These are phyloP conservation scores for Endocarpon pusillum DNA, from an alignment of 495 filamentous ascomycete species.

Conservation along the genomic window DNA sequence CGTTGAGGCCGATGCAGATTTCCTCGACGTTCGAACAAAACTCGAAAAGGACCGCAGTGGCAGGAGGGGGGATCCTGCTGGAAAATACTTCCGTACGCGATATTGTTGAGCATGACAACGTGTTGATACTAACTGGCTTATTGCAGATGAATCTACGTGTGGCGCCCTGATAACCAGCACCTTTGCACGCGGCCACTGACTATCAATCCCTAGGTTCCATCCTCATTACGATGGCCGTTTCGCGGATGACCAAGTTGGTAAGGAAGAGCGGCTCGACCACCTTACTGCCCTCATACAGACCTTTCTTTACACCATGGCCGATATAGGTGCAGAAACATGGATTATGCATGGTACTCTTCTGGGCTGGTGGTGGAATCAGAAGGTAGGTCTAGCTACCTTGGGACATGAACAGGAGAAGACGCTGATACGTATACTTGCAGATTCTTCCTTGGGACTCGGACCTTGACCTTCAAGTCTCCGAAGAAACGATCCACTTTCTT, in stretches of 20 bases:
- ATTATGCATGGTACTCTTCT: conserved; percentile 45
- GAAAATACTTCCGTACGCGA: conserved; percentile 44
- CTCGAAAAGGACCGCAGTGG: conserved; percentile 32
- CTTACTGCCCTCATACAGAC: conserved; percentile 36
- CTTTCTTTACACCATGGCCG: conserved; percentile 36
- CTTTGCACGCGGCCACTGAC: conserved; percentile 2
- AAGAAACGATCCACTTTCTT: conserved; percentile 36
- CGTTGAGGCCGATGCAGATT: conserved; percentile 16
- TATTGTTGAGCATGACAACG: conserved; percentile 1
- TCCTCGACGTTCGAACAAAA: conserved; percentile 25
- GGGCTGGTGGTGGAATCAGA: conserved; percentile 48
- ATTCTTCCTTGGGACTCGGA: conserved; percentile 50
- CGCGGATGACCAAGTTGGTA: conserved; percentile 25
- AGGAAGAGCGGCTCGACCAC: conserved; percentile 27
- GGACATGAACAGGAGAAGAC: background rate
- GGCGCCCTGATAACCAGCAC: no score
- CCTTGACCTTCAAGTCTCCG: conserved; percentile 41
- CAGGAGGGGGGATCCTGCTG: conserved; percentile 24
- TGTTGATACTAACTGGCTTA: conserved; percentile 7
- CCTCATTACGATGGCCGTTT: conserved; percentile 47
- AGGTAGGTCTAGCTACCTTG: conserved; percentile 13
- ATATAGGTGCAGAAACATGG: conserved; percentile 42
- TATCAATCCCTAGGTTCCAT: conserved; percentile 29
- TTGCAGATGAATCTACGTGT: conserved; percentile 37
- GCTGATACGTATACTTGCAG: conserved; percentile 10